Base-by-base conservation (phyloP, 257 asterid genomes). In the Solanum dulcamara region DNA sequence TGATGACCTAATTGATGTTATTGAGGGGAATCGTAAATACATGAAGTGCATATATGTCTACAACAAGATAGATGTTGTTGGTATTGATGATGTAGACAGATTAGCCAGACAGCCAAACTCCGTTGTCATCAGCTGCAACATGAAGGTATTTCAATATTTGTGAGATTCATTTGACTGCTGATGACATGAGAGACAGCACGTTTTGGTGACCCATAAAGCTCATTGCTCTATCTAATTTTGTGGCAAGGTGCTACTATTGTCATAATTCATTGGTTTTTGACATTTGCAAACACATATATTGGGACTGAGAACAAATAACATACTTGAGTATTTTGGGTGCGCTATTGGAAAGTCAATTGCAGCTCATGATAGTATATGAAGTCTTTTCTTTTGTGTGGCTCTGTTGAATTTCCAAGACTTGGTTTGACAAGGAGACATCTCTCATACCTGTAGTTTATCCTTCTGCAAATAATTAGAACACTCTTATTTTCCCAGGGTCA, bases 1-100 rank as follows among this genome's bases (percentile, higher is more conserved):
- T 87, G 99, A 97, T 93, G 99, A 95, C 74, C 95, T 95, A 48
- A 97, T 97, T 22, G 99, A 97, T 88, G 99, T 97, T 71, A 97
- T 97, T 62, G 99, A 97, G 92, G 99, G 98, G 80, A 97, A 97
- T 62, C 95, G 99, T 87, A 97, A 97, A 93, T 97, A 97, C 88
- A 97, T 97, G 85, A 97, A 97, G 92, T 97, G 99, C 75, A 91
- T 97, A 18, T 97, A 97, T 71, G 99, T 97, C 70, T 97, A 97
- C 91, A 97, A 97, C 93, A 97, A 97, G 91, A 97, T 97, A 81
- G 99, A 97, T 90, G 99, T 97, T 50, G 88, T 97, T 81, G 99
- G 99, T 86, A 97, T 95, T 83, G 99, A 97, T 86, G 99, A 97
- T 18, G 98, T 97, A 87, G 98, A 95, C 90, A 92, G 95, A 91